Conservation (phyloP, 2,329 filamentous ascomycete species). For the Leptographium lundbergii region DNA sequence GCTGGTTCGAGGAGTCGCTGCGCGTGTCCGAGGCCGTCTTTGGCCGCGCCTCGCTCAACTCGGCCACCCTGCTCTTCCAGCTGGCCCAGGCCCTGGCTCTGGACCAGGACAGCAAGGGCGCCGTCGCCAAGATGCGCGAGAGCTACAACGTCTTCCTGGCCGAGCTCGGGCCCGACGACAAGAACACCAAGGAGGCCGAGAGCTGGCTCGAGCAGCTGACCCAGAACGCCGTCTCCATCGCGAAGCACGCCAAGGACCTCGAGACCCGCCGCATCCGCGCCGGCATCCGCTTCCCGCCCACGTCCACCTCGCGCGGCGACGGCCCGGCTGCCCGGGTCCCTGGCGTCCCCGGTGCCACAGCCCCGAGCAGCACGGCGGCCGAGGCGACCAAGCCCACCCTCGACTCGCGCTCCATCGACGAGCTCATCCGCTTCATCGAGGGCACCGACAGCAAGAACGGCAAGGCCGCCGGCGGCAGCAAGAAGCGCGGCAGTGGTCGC, state of each 20-base stretch:
- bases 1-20: slow-evolving; percentile 94
- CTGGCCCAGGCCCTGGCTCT: slow-evolving; percentile 88
- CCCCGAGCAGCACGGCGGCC: slow-evolving; percentile 8
- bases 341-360: neutral
- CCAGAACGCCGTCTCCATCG: slow-evolving; percentile 86
- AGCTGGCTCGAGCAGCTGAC: slow-evolving; percentile 94
- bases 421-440: slow-evolving; percentile 90
- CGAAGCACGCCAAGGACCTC: slow-evolving; percentile 82
- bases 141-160: slow-evolving; percentile 90
- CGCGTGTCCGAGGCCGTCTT: slow-evolving; percentile 81
- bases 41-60: slow-evolving; percentile 81
- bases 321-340: slow-evolving; percentile 12
- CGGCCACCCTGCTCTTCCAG: slow-evolving; percentile 92
- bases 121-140: slow-evolving; percentile 88
- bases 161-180: slow-evolving; percentile 78
- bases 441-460: slow-evolving; percentile 46
- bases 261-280: slow-evolving; percentile 62
- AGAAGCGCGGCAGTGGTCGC: slow-evolving; percentile 25
- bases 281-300: slow-evolving; percentile 47
- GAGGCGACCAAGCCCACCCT: slow-evolving; percentile 28
- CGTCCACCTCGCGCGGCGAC: slow-evolving; percentile 41
- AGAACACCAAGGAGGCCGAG: slow-evolving; percentile 97
- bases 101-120: slow-evolving; percentile 88
- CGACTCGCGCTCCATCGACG: slow-evolving; percentile 79
- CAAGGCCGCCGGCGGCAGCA: slow-evolving; percentile 16